These are phyloP conservation scores for Suillus clintonianus DNA, from an alignment of 768 basidiomycete species.

Conservation along the genomic window DNA sequence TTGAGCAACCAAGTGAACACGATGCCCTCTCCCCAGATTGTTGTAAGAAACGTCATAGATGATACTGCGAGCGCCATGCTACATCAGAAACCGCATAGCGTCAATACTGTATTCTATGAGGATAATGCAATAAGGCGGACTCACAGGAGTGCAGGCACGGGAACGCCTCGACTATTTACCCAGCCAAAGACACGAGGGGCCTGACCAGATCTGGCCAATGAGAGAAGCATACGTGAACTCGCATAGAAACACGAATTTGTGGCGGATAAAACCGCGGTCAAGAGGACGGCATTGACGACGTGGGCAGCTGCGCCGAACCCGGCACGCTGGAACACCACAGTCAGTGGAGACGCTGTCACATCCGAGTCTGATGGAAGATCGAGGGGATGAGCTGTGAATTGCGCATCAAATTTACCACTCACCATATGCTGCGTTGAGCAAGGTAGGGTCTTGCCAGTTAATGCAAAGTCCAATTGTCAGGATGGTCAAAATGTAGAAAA, in stretches of 20 bases:
- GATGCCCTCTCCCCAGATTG: conserved; percentile 57
- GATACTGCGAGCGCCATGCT: conserved; percentile 52
- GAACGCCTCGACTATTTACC: conserved; percentile 66
- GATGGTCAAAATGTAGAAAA: conserved; percentile 68
- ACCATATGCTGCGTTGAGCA: conserved; percentile 50
- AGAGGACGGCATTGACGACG: conserved; percentile 66
- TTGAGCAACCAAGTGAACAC: conserved; percentile 64
- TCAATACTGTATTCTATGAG: conserved; percentile 21
- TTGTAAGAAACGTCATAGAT: conserved; percentile 55
- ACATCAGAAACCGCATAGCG: conserved; percentile 17
- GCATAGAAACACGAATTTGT: conserved; percentile 69
- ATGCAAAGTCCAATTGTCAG: conserved; percentile 68
- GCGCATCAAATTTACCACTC: conserved; percentile 12
- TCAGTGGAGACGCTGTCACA: conserved; percentile 61
- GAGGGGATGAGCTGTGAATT: not conserved
- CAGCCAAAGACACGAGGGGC: conserved; percentile 67
- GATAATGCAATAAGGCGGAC: conserved; percentile 32
- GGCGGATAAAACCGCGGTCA: conserved; percentile 67
- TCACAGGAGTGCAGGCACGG: conserved; percentile 54
- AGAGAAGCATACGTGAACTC: conserved; percentile 59
- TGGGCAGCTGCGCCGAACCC: conserved; percentile 63
- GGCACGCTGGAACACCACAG: conserved; percentile 62
- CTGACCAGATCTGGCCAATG: conserved; percentile 64
- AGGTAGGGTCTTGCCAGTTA: conserved; percentile 56
- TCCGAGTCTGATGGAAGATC: conserved; percentile 37